Conservation (phyloP, 139 green algal genomes). For the Chlamydomonas sp. region DNA sequence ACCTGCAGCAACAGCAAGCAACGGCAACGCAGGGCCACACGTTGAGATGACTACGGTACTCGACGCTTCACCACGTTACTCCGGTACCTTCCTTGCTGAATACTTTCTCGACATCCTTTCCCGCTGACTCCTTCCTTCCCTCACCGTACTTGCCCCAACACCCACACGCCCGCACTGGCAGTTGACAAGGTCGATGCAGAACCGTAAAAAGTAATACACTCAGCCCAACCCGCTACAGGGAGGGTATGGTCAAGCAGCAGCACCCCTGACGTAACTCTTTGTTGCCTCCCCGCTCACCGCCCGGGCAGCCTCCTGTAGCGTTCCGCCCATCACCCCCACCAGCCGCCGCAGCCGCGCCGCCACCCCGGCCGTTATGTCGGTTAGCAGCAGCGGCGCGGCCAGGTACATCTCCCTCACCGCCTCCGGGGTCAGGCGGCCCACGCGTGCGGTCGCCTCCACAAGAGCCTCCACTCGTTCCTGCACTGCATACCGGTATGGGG, state of each 20-base stretch:
- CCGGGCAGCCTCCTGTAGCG: background rate
- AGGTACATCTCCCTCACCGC: background rate
- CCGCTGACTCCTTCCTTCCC: too few relatives aligned
- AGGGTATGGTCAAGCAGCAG: background rate
- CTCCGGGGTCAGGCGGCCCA: background rate
- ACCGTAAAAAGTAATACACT: too few relatives aligned
- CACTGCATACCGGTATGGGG: background rate
- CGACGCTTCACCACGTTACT: too few relatives aligned
- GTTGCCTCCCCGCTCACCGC: background rate
- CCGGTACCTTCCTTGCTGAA: too few relatives aligned
- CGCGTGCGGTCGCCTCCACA: background rate
- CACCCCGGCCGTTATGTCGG: constrained; percentile 19
- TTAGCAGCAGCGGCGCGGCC: constrained; percentile 4
- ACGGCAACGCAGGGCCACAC: too few relatives aligned
- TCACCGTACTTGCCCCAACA: too few relatives aligned
- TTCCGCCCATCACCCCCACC: background rate
- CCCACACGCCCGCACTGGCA: too few relatives aligned
- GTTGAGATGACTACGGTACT: too few relatives aligned
- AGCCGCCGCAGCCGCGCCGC: constrained; percentile 11
- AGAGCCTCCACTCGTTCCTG: background rate
- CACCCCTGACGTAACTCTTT: background rate
- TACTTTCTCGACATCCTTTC: too few relatives aligned
- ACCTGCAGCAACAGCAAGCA: background rate
- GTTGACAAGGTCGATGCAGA: too few relatives aligned
- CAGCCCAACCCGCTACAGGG: too few relatives aligned